Conservation (phyloP, 1,284 basidiomycete genomes). For the Ceratobasidium sp. region DNA sequence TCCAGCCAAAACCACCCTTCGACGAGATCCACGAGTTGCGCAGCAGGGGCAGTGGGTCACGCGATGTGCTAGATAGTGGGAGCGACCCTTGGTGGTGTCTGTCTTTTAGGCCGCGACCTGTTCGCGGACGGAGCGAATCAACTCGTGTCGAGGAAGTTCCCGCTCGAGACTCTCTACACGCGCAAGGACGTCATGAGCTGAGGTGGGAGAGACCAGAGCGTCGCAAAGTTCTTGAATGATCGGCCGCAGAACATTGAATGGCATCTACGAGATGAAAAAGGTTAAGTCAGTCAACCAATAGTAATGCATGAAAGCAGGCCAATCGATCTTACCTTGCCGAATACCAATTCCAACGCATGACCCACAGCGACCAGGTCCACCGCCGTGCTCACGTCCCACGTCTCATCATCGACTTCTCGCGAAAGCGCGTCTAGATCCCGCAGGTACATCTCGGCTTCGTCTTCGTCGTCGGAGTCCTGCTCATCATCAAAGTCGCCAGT, state of each 20-base stretch:
- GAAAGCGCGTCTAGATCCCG: slow-evolving; percentile 18
- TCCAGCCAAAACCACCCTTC: no score
- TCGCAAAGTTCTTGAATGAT: slow-evolving; percentile 41
- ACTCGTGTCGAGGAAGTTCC: slow-evolving; percentile 25
- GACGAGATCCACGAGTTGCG: no score
- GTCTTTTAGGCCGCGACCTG: background rate
- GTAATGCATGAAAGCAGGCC: background rate
- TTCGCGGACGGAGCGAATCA: slow-evolving; percentile 13
- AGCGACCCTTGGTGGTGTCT: no score
- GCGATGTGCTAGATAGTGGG: no score
- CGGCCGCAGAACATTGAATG: slow-evolving; percentile 41
- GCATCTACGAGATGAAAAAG: slow-evolving; percentile 18
- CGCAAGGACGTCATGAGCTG: slow-evolving; percentile 32
- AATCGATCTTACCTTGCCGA: slow-evolving; percentile 33
- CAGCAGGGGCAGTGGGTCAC: no score
- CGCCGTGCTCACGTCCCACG: slow-evolving; percentile 22
- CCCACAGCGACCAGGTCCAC: slow-evolving; percentile 31
- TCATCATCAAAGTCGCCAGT: slow-evolving; percentile 1
- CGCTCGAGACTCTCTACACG: slow-evolving; percentile 41
- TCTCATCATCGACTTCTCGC: slow-evolving; percentile 29
- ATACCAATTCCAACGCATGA: slow-evolving; percentile 35
- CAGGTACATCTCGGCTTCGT: background rate
- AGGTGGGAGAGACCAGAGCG: slow-evolving; percentile 22
- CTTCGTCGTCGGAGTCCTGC: slow-evolving; percentile 7
- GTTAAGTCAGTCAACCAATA: background rate